These are phyloP conservation scores for Termitomyces sp. DNA, from an alignment of 768 basidiomycete species.

Conservation along the genomic window DNA sequence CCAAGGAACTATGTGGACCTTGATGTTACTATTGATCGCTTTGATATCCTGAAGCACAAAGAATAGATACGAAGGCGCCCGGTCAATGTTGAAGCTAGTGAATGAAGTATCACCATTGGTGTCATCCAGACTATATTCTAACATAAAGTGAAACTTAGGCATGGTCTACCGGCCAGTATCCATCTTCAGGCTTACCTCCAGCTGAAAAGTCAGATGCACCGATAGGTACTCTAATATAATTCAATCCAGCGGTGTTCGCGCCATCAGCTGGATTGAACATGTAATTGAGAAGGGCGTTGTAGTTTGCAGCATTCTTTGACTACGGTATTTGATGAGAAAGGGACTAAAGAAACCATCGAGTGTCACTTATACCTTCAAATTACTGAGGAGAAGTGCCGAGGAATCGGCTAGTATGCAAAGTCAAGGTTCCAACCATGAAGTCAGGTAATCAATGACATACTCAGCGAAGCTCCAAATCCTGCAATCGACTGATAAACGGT, in stretches of 20 bases:
- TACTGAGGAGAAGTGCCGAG: slow-evolving; percentile 53
- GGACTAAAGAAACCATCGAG: too few relatives aligned
- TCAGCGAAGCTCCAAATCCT: slow-evolving; percentile 65
- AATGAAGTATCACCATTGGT: slow-evolving; percentile 57
- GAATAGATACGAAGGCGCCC: slow-evolving; percentile 59
- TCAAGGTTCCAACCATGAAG: background rate
- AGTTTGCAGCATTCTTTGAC: slow-evolving; percentile 48
- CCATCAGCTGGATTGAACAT: slow-evolving; percentile 62
- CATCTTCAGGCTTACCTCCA: slow-evolving; percentile 25
- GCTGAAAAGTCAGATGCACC: slow-evolving; percentile 75
- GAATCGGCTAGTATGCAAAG: slow-evolving; percentile 54
- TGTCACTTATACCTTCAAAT: slow-evolving; percentile 49
- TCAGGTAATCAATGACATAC: slow-evolving; percentile 27
- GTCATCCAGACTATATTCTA: slow-evolving; percentile 66
- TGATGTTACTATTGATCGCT: slow-evolving; percentile 46
- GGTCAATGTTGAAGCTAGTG: slow-evolving; percentile 48
- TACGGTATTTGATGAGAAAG: slow-evolving; percentile 15
- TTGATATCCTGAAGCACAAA: slow-evolving; percentile 60
- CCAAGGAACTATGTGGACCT: slow-evolving; percentile 65
- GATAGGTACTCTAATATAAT: slow-evolving; percentile 63
- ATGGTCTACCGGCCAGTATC: background rate
- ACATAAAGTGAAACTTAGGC: background rate
- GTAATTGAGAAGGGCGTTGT: slow-evolving; percentile 52
- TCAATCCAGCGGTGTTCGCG: slow-evolving; percentile 58
- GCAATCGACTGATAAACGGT: slow-evolving; percentile 54